Conservation (phyloP, 345 rosid species). For the Eucalyptus pauciflora region DNA sequence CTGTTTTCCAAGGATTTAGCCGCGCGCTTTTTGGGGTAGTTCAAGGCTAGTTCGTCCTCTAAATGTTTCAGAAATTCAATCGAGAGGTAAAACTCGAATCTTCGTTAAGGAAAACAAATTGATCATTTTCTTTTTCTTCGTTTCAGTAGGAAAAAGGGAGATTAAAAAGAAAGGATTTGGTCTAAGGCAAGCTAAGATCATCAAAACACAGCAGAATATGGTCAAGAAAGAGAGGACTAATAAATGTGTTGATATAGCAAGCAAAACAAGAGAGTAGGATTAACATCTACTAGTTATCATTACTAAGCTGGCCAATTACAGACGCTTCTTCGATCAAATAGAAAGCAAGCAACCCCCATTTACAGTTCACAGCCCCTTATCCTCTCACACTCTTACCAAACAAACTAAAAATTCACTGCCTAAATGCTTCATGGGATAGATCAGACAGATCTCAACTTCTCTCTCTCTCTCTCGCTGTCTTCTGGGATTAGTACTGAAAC, state of each 20-base stretch:
- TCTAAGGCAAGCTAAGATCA: background rate
- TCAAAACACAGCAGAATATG: background rate
- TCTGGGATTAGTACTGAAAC: conserved; percentile 22
- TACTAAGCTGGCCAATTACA: background rate
- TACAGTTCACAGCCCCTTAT: background rate
- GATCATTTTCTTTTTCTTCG: background rate
- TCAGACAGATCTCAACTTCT: background rate
- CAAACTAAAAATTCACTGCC: background rate
- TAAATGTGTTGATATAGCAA: background rate
- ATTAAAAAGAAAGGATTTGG: background rate
- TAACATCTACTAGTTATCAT: background rate
- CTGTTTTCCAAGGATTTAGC: background rate
- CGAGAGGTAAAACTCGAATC: background rate
- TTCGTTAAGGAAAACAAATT: background rate
- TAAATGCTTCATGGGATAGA: background rate
- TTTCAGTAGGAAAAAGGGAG: background rate
- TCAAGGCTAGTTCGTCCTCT: background rate
- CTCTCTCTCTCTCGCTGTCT: background rate
- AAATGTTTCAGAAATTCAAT: background rate
- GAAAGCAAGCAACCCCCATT: background rate
- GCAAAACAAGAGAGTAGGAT: background rate
- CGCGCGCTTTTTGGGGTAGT: background rate
- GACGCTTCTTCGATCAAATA: background rate
- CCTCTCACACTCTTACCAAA: background rate
- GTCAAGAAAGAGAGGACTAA: background rate